phyloP scores from a whole-genome alignment of 495 filamentous ascomycete species.

The Polyplosphaeria fusca region DNA sequence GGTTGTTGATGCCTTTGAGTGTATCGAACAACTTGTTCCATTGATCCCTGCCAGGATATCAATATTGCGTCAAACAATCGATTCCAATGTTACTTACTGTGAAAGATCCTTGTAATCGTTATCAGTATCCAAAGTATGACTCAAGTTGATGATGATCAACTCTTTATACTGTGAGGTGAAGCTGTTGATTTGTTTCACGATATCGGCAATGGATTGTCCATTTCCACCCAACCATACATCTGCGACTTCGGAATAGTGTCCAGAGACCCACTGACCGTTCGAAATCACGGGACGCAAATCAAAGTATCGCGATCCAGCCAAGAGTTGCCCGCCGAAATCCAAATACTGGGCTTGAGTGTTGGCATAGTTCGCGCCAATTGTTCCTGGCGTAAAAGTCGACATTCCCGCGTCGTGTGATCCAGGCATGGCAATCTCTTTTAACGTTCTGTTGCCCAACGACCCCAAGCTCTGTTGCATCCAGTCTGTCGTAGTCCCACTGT shows the following conservation, averaged over 20 bases:
- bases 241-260: conserved; percentile 32
- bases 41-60: too few species aligned
- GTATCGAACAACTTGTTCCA: conserved; percentile 33
- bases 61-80: too few species aligned
- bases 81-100: too few species aligned
- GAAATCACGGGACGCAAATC: conserved; percentile 33
- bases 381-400: conserved; percentile 18
- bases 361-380: conserved; percentile 21
- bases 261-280: conserved; percentile 28
- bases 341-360: conserved; percentile 32
- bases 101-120: conserved; percentile 27
- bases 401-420: conserved; percentile 35
- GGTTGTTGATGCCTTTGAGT: conserved; percentile 29
- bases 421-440: conserved; percentile 32
- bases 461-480: conserved; percentile 35
- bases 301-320: conserved; percentile 27
- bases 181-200: conserved; percentile 28
- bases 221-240: conserved; percentile 30
- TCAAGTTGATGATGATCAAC: conserved; percentile 33
- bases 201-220: conserved; percentile 27
- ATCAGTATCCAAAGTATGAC: conserved; percentile 30
- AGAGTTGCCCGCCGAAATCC: conserved; percentile 25
- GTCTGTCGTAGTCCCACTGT: conserved; percentile 13
- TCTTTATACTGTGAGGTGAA: conserved; percentile 33
- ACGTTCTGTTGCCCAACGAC: conserved; percentile 23